These are phyloP conservation scores for Ambrosia trifida DNA, from an alignment of 129 eudicot genomes.

Conservation along the genomic window DNA sequence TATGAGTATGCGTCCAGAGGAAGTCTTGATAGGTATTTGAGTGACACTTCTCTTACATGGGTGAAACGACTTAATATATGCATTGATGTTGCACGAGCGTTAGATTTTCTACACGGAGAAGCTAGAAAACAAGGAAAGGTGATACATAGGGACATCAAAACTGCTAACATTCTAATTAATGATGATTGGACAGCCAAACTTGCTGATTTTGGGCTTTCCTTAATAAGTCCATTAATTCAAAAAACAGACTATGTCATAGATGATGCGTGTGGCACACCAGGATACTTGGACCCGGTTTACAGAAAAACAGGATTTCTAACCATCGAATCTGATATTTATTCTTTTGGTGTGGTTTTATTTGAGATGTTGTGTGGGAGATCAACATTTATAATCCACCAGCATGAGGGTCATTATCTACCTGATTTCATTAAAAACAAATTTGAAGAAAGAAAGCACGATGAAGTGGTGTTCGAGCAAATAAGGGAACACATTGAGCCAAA, in stretches of 20 bases:
- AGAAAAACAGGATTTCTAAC: background rate
- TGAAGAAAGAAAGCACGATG: background rate
- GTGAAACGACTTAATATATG: slow-evolving; percentile 1
- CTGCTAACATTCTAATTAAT: background rate
- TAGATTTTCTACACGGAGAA: background rate
- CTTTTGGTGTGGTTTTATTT: slow-evolving; percentile 1
- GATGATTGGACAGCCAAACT: background rate
- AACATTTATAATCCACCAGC: background rate
- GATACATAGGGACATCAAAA: no score
- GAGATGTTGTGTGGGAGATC: background rate
- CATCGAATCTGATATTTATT: background rate
- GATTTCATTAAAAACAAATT: background rate
- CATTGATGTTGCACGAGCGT: slow-evolving; percentile 1
- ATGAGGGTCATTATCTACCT: background rate
- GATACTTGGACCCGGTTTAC: background rate
- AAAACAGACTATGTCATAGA: background rate
- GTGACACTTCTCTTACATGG: background rate
- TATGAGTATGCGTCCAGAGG: background rate
- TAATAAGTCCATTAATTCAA: background rate
- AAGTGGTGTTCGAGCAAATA: background rate
- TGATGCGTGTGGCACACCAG: background rate
- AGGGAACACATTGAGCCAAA: background rate
- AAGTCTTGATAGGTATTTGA: slow-evolving; percentile 5
- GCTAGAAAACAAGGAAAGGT: background rate
- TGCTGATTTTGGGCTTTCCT: slow-evolving; percentile 1